Base-by-base conservation (phyloP, 2,329 filamentous ascomycete genomes). In the Didymella arachidicola region DNA sequence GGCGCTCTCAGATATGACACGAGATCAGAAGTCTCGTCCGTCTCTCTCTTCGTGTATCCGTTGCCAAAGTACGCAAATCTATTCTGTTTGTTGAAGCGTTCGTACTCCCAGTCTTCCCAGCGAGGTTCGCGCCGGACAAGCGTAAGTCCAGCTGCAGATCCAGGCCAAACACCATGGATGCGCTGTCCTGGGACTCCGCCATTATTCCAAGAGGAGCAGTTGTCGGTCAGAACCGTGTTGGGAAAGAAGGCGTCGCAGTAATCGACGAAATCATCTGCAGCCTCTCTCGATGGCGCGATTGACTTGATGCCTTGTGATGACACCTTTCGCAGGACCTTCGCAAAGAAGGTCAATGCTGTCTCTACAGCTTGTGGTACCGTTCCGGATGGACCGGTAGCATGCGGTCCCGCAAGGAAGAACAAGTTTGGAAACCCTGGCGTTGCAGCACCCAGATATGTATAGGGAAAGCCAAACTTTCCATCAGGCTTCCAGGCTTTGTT, bases 121-220 rank as follows among this genome's bases (percentile, higher is more conserved):
- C 84, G 73, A 1, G 84, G 84, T 42, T 83, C 80, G n/a, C 71
- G 77, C 25, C 86, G 79, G 7, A 89, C 80, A 14, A 85, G 80
- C 2, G 87, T 87, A 30, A 86, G 77, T 65, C 89, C 86, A 0
- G 83, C 79, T 1, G 87, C 87, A 63, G 86, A 89, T 0, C 89
- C 89, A 0, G 89, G 89, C 84, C 89, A 92, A 7, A 90, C 70
- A 0, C 88, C 89, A 61, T 90, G 87, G 25, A 92, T 86, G 4
- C 87, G 79, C 0, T 81, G 83, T 0, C 88, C 88, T 0, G 87
- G 83, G 2, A 63, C 19, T 6, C 77, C 77, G 12, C 89, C 86
- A 59, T 92, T 92, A 59, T 89, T 89, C 89, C 89, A 92, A 0
- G 86, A 89, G 39, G 84, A 86, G 71, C 89, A 92, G 55, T 85